Evolutionary conservation across 495 filamentous ascomycete species (phyloP).

Genomic region (Penicillium cataractarum): DNA sequence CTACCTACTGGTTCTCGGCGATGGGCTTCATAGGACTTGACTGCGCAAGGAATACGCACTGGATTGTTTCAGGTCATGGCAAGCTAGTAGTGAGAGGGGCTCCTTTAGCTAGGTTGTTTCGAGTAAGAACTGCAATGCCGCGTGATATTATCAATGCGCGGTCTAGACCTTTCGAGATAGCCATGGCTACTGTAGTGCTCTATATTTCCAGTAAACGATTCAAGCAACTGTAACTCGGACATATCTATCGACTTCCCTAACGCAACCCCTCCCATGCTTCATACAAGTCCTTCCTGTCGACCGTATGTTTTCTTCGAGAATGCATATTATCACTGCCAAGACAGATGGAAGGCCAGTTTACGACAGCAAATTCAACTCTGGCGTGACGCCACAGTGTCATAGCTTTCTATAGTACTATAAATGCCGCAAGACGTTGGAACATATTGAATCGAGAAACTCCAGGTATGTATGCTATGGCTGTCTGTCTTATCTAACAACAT

Average conservation of each 20-base stretch:
- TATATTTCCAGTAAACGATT: too few species aligned
- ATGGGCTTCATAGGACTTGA: not conserved
- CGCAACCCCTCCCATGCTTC: not conserved
- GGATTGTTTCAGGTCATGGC: not conserved
- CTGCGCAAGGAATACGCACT: not conserved
- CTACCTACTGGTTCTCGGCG: not conserved
- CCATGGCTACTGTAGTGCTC: not conserved
- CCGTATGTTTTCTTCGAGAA: too few species aligned
- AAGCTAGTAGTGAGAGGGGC: not conserved
- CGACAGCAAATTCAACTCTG: not conserved
- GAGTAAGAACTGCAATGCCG: not conserved
- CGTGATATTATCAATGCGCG: not conserved
- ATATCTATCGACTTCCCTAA: not conserved
- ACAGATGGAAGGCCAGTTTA: too few species aligned
- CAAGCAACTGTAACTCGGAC: too few species aligned
- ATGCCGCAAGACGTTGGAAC: not conserved
- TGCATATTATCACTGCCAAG: too few species aligned
- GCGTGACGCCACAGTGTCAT: not conserved
- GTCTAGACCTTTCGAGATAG: not conserved
- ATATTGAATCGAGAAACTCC: constrained; percentile 13
- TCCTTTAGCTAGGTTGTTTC: not conserved
- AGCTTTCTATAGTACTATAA: not conserved
- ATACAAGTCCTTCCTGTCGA: not conserved
- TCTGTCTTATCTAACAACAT: constrained; percentile 15
- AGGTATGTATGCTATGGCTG: constrained; percentile 18